Conservation (phyloP, 345 rosid genomes). For the Zanthoxylum bungeanum region DNA sequence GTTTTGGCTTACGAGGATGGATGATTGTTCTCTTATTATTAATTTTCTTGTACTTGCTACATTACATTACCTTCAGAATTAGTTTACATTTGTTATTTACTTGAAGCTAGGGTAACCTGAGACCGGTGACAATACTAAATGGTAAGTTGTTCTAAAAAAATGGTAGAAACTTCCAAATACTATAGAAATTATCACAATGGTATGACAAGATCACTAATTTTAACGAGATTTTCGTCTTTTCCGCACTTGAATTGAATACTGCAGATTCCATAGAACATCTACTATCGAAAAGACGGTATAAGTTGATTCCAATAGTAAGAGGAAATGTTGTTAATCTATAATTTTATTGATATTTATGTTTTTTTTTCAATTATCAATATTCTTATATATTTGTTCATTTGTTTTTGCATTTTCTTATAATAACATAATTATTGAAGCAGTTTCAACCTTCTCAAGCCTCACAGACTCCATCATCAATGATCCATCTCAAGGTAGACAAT, state of each 20-base stretch:
- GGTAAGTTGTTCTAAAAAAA: not conserved
- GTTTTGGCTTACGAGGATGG: slow-evolving; percentile 18
- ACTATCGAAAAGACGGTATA: no score
- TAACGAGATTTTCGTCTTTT: slow-evolving; percentile 71
- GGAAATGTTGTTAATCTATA: no score
- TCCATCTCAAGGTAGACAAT: no score
- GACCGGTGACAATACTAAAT: no score
- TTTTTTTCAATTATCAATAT: no score
- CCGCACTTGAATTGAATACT: slow-evolving; percentile 83
- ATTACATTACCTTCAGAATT: slow-evolving; percentile 8
- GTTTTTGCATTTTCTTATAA: no score
- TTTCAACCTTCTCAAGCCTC: no score
- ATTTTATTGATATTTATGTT: no score
- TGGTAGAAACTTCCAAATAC: not conserved
- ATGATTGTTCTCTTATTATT: slow-evolving; percentile 13
- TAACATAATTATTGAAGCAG: no score
- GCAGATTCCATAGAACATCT: no score
- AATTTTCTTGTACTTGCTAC: not conserved
- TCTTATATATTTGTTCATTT: no score
- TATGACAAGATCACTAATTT: slow-evolving; percentile 16
- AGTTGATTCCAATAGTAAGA: slow-evolving; percentile 89
- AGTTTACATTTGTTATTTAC: not conserved
- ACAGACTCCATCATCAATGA: no score
- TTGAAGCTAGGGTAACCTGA: not conserved
- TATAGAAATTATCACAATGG: not conserved